Conservation (phyloP, 2,329 filamentous ascomycete species). For the Hypoxylon sp. region DNA sequence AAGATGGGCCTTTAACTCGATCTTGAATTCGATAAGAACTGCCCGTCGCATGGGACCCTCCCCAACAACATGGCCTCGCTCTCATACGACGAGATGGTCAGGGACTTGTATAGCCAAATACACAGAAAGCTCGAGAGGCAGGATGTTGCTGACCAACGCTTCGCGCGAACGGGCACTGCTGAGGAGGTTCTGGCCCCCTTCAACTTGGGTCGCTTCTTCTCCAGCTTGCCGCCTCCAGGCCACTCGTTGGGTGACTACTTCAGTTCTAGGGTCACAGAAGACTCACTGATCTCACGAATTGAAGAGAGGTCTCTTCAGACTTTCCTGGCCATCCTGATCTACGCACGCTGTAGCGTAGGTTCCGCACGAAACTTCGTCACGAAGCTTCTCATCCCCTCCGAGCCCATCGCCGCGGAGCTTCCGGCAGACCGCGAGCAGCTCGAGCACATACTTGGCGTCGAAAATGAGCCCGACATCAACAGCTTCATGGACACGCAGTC, state of each 20-base stretch:
- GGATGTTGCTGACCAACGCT: slow-evolving; percentile 30
- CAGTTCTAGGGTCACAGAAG: slow-evolving; percentile 21
- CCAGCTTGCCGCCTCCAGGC: slow-evolving; percentile 12
- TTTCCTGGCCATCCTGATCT: slow-evolving; percentile 46
- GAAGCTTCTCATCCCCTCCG: slow-evolving; percentile 30
- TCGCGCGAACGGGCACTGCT: slow-evolving; percentile 36
- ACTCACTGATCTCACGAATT: slow-evolving; percentile 32
- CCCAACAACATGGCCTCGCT: slow-evolving; percentile 1
- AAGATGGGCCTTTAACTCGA: too few species aligned
- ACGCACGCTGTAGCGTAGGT: slow-evolving; percentile 39
- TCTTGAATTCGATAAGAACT: neutral
- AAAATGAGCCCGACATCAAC: slow-evolving; percentile 34
- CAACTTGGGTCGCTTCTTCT: slow-evolving; percentile 35
- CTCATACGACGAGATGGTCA: slow-evolving; percentile 6
- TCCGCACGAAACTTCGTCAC: slow-evolving; percentile 32
- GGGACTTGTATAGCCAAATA: slow-evolving; percentile 18
- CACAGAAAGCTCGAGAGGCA: slow-evolving; percentile 30
- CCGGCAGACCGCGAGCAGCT: slow-evolving; percentile 33
- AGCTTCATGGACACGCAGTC: slow-evolving; percentile 45
- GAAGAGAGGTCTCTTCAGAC: slow-evolving; percentile 41
- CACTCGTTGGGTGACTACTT: slow-evolving; percentile 14
- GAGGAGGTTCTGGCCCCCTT: slow-evolving; percentile 25
- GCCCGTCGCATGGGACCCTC: neutral
- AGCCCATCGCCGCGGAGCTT: slow-evolving; percentile 22
- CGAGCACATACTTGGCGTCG: slow-evolving; percentile 29